Evolutionary conservation across 371 early-diverging fungal genomes (phyloP), one percentile per base, ranked within the genome.

Genomic region (Haplosporangium sp.): DNA sequence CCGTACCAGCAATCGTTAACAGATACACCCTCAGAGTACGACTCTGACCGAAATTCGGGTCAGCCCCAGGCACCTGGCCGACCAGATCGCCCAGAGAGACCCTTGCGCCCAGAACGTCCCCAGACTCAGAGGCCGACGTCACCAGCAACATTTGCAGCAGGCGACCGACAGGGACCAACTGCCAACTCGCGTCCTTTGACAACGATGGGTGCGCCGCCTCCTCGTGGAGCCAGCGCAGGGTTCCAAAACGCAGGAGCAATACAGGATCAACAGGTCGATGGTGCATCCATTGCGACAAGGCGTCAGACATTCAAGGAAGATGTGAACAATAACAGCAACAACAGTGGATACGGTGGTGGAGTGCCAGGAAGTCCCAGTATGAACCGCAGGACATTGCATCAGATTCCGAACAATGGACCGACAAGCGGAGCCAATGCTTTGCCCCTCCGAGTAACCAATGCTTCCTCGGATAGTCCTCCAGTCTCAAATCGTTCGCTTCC

Each of bases 321-420:
- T 29, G 29, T 4, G 29, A 29, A 29, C 29, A 29, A 29, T 4
- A 29, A 29, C 29, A 29, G 4, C 50, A 69, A 63, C 46, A 71
- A 77, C n/a, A 68, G 68, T 20, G 77, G 68, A 13, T 77, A 77
- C 43, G 77, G 77, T 23, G 77, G 77, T 5, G 77, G 64, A 14
- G 67, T 67, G 7, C 45, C 67, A 20, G 68, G 67, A n/a, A 55
- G 64, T 13, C 64, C 68, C 20, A 74, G 52, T 23, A 41, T 36
- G 8, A 68, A 69, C 37, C 63, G 80, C 6, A 51, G 69, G 29
- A 59, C 64, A 5, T 56, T 63, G 59, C 69, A 73, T 38, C 69
- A 62, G 41, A 48, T 62, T 18, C 65, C 73, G 5, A 14, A 55
- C 14, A 64, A 55, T 12, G 67, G 72, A n/a, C 52, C 63, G 0